Evolutionary conservation across 2,329 filamentous ascomycete species (phyloP), one percentile per base, ranked within the genome.

Genomic region (Fusarium penzigii): DNA sequence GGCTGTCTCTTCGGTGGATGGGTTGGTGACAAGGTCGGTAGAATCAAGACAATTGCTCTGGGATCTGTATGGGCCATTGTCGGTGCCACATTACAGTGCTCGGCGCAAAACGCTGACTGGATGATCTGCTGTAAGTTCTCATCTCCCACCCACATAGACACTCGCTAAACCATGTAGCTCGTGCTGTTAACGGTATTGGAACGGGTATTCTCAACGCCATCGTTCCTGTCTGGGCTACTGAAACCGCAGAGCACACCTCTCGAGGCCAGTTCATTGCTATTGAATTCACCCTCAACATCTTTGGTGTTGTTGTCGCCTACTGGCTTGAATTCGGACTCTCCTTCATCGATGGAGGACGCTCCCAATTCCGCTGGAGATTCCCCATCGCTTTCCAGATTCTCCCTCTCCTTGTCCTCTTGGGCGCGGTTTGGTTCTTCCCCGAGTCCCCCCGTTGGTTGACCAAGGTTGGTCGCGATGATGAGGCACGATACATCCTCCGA

Each of bases 161-260:
- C 17, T 40, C 3, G 8, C 38, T 39, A 6, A 39, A 7, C 14
- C 14, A 20, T 46, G 13, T 11, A 61, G 64, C 67, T 1, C 66
- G 68, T 2, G 59, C 62, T 0, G 48, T 71, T 11, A 65, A 65
- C 3, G 63, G 63, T 0, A 63, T 85, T 42, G 87, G 86, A 2
- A 89, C 85, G 1, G 87, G 87, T 9, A 83, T 89, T 42, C 66
- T 89, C 16, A 89, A 88, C 60, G 82, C 84, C 1, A 88, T 89
- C 49, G 80, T 86, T 0, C 87, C 87, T 0, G 85, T 88, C 1
- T 89, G 85, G 85, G 85, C 85, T 0, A 87, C 86, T 0, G 87
- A 89, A 66, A 86, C 83, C 0, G 82, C 85, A 0, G 83, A 86
- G 39, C 84, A 88, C 61, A 88, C 81, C 0, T 84, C 81, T 0